Base-by-base conservation (phyloP, 345 rosid species). In the Populus deltoides region DNA sequence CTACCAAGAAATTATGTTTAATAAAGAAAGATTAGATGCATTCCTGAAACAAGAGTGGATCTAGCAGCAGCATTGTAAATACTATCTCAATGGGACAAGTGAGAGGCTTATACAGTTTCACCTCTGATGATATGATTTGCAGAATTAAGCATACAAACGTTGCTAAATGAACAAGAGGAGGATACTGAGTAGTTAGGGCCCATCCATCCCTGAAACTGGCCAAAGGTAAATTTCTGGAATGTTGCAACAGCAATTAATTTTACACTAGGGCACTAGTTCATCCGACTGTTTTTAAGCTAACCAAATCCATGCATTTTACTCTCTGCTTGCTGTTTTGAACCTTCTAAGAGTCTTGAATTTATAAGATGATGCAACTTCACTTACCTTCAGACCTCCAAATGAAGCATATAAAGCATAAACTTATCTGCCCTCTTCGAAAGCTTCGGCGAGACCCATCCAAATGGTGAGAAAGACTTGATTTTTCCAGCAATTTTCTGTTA, bases 181-280 rank as follows among this genome's bases (percentile, higher is more conserved):
- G 98, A 90, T 45, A 90, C 90, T 13, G 98, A 93, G 81, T 93
- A 93, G 86, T 90, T 93, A 67, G 98, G 94, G 16, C 98, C 98
- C 97, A 92, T 93, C 98, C 97, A 92, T 75, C 98, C 98, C 97
- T 93, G 82, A 80, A 76, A 67, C 62, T 59, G 17, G 38, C 29
- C 35, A 67, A 35, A 59, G 1, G 25, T 17, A 59, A 59, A 59
- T 59, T 38, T 38, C 41, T 59, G 65, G 9, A 15, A 17, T 8
- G 65, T 24, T 59, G n/a, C n/a, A 53, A 2, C 61, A 53, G 17
- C 17, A 53, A 53, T 59, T 15, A 24, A 59, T 18, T 59, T 20
- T 7, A 59, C 8, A 59, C 6, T 38, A 38, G 6, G 41, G 7
- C 41, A 38, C 41, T 38, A 38, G 41, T 8, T 38, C 7, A 38